Evolutionary conservation across 139 green algal genomes (phyloP).

Genomic region (Coelastrella sp.): DNA sequence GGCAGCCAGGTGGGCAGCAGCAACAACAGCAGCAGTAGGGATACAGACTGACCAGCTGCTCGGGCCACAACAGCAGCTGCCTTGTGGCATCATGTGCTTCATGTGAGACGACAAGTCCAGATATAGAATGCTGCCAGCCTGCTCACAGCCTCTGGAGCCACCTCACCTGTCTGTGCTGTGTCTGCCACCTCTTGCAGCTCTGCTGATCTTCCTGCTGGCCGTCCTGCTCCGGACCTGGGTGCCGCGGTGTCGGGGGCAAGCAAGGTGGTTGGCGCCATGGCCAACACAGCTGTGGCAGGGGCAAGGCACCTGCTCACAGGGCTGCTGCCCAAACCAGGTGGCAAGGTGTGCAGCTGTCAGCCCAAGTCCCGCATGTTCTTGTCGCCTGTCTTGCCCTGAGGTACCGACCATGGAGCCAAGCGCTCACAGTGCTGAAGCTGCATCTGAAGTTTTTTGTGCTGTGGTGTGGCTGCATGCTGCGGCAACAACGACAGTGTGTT

Average conservation of each 20-base stretch:
- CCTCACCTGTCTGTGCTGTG: not conserved
- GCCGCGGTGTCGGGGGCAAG: conserved; percentile 29
- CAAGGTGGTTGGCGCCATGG: conserved; percentile 41
- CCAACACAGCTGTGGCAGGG: conserved; percentile 18
- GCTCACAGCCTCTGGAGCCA: too few species aligned
- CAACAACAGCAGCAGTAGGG: not conserved
- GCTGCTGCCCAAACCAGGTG: conserved; percentile 9
- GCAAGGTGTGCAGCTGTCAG: conserved; percentile 1
- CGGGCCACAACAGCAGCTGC: too few species aligned
- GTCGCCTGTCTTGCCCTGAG: too few species aligned
- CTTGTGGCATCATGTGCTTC: not conserved
- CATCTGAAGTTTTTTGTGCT: too few species aligned
- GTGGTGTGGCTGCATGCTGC: too few species aligned
- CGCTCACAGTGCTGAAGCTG: too few species aligned
- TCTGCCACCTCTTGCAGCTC: not conserved
- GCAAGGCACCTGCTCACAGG: conserved; percentile 35
- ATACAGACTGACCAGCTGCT: not conserved
- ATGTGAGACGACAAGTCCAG: too few species aligned
- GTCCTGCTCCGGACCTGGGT: conserved; percentile 13
- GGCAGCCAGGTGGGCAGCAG: not conserved
- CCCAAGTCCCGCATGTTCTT: too few species aligned
- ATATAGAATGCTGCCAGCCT: too few species aligned
- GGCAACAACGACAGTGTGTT: too few species aligned
- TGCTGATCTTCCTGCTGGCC: not conserved
- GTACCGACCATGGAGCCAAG: too few species aligned